Evolutionary conservation across 345 rosid species (phyloP), one percentile per base, ranked within the genome.

Genomic region (Hibiscus tridactylites): DNA sequence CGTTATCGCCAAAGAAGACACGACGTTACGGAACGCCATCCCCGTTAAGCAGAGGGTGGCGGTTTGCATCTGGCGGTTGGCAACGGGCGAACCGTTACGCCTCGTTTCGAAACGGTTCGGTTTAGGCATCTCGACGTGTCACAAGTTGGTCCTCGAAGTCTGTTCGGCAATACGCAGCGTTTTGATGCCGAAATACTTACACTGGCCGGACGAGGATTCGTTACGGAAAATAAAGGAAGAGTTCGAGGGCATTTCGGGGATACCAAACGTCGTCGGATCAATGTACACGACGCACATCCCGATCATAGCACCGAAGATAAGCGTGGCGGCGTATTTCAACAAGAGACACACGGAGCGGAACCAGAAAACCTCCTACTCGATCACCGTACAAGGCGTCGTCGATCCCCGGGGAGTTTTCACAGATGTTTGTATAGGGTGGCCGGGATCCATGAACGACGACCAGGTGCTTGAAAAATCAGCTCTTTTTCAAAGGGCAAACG

Each of bases 41-140:
- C 68, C 68, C 68, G 68, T 63, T 17, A 63, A 63, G 49, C 68
- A 63, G 11, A 17, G 68, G 10, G 68, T 63, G 16, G 68, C 68
- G 68, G 68, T 63, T 17, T 63, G 68, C 68, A 39, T 63, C 4
- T 63, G 68, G 68, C 68, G 68, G 68, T 39, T 63, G 17, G 68
- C 68, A 28, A 63, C 68, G 15, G 68, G 68, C 12, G 68, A 63
- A 39, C 68, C 68, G 50, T 39, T 63, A 37, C 49, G 68, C 0
- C 68, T 63, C 50, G 68, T 63, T 19, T 63, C 68, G 68, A 63
- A 39, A 63, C 50, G 68, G 50, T 63, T 63, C 50, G 68, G 68
- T 37, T 17, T 63, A 2, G 68, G 68, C 29, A 63, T 63, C 49
- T 63, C 68, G 50, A 63, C 68, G 68, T 63, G 68, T 19, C 68